phyloP scores from a whole-genome alignment of 805 yeast species.

The Candida ortonii region DNA sequence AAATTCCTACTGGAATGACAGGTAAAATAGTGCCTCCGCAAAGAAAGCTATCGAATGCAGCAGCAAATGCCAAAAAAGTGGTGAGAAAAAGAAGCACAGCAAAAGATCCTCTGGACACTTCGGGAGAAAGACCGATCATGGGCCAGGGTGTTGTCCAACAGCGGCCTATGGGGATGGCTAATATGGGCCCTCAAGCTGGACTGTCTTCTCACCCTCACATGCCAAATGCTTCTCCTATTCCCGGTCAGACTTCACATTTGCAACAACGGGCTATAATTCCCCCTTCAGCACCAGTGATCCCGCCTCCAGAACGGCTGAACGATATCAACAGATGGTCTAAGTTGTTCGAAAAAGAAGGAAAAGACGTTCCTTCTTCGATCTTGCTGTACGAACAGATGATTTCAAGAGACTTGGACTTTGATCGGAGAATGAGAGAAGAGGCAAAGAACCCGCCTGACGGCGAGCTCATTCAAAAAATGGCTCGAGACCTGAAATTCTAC shows the following conservation, averaged over 20 bases:
- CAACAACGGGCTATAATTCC: slow-evolving; percentile 7
- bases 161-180: slow-evolving; percentile 25
- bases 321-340: slow-evolving; percentile 55
- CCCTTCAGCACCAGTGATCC: slow-evolving; percentile 20
- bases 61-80: slow-evolving; percentile 7
- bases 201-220: neutral
- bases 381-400: slow-evolving; percentile 57
- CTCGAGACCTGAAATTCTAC: slow-evolving; percentile 55
- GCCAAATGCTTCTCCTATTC: slow-evolving; percentile 3
- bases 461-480: slow-evolving; percentile 38
- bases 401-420: slow-evolving; percentile 37
- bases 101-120: slow-evolving; percentile 11
- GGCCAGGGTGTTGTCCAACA: slow-evolving; percentile 8
- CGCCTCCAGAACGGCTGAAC: slow-evolving; percentile 30
- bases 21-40: slow-evolving; percentile 10
- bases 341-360: slow-evolving; percentile 28
- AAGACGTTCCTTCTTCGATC: slow-evolving; percentile 44
- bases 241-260: slow-evolving; percentile 7
- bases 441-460: slow-evolving; percentile 30
- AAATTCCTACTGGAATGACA: slow-evolving; percentile 4
- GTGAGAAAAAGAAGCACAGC: slow-evolving; percentile 16
- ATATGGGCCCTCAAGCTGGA: neutral
- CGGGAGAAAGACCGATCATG: slow-evolving; percentile 6
- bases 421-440: slow-evolving; percentile 23
- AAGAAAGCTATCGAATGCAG: slow-evolving; percentile 3